A percentile compares a stretch with the other conserved stretches of the same genome.
phyloP scores from a whole-genome alignment of 306 rosid genomes.

The Rosa persica region DNA sequence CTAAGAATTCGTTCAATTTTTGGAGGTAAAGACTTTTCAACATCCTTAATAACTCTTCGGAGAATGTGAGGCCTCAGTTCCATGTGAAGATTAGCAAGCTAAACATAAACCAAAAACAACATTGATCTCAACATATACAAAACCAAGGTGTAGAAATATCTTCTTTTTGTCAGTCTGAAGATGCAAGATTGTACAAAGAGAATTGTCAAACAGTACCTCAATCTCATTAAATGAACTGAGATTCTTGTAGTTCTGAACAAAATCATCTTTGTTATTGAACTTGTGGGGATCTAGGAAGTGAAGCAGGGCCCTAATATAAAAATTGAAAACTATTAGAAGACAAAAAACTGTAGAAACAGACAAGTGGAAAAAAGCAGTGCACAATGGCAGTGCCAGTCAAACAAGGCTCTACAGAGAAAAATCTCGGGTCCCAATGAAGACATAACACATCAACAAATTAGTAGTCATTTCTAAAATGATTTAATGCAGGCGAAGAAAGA shows the following conservation, averaged over 20 bases:
- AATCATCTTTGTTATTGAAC: conserved; percentile 91
- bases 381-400: background rate
- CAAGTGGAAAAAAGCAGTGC: background rate
- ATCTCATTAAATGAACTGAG: conserved; percentile 95
- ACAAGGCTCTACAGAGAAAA: background rate
- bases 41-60: conserved; percentile 96
- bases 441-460: background rate
- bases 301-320: conserved; percentile 80
- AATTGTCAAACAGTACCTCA: conserved; percentile 49
- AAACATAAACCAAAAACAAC: conserved; percentile 19
- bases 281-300: conserved; percentile 90
- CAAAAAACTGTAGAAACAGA: background rate
- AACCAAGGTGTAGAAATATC: background rate
- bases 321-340: background rate
- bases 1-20: conserved; percentile 97
- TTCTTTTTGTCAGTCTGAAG: background rate
- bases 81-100: conserved; percentile 99
- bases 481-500: background rate
- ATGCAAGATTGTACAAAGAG: background rate
- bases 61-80: conserved; percentile 99
- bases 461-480: background rate
- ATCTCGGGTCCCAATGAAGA: background rate
- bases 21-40: conserved; percentile 99
- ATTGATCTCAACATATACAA: conserved; percentile 9
- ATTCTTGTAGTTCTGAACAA: conserved; percentile 95